Evolutionary conservation across 129 eudicot species (phyloP), one percentile per base, ranked within the genome.

Genomic region (Tagetes patula): DNA sequence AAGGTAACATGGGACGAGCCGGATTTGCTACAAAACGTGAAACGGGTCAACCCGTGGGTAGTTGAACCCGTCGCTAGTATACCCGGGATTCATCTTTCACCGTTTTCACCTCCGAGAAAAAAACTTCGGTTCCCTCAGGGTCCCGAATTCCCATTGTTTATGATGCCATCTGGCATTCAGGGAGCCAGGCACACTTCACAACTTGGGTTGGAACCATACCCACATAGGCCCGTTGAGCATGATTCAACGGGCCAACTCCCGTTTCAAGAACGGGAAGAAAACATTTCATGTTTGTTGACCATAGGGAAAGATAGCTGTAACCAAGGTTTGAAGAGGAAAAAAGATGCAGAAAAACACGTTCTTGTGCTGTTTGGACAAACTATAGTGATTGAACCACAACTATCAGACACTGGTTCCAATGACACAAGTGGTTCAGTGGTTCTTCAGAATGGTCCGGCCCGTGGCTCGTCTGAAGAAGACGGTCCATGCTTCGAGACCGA

Each of bases 1-100:
- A 81, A 92, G 98, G 98, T 93, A 6, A 83, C 87, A 20, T 93
- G 98, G 98, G 98, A 93, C 71, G 98, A 93, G 42, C 98, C 98
- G 3, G 92, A 90, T 32, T 73, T 93, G 58, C 90, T 93, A 11
- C 95, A 93, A 62, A 89, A 93, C n/a, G 96, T 93, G 77, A 89
- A 87, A 66, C 81, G 92, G 56, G 98, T 93, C 14, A 93, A 79
- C 85, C 98, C 98, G 47, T 93, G 98, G 98, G 77, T 86, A 62
- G 98, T 93, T 48, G 98, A 93, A 77, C 59, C 84, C 66, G 98
- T 93, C 30, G 82, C 90, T 8, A 85, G 72, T 68, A 87, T 85
- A 81, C 94, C 96, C 4, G 48, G 86, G 37, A 87, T 93, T 58
- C 90, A 93, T 80, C 82, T 84, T 50, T 76, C 90, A 0, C 90